Base-by-base conservation (phyloP, 2,329 filamentous ascomycete species). In the Helotiales sp. region DNA sequence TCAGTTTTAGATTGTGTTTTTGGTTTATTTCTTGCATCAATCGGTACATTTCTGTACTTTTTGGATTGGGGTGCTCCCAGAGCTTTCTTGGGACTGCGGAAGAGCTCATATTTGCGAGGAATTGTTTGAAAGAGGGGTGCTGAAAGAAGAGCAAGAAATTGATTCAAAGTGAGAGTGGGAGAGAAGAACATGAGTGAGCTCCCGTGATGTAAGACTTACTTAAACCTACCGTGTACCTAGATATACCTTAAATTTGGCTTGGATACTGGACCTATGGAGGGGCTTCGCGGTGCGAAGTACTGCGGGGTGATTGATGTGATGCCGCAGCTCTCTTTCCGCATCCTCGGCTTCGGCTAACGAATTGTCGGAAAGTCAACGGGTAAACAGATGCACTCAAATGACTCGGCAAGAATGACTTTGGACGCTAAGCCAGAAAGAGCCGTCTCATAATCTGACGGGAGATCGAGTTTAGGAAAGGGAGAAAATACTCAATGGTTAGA, bases 1-100 rank as follows among this genome's bases (percentile, higher is more conserved):
- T 81, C 68, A 95, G 81, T 17, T 83, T 78, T 4, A 89, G 77
- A 3, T 81, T 80, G 65, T 87, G 80, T 58, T 84, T 86, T 32
- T 78, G 76, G 77, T 94, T 93, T 28, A 89, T 79, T 10, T 82
- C 79, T 73, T 90, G 85, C 83, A 91, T 89, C 75, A 93, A 91
- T 58, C 81, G 78, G 79, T 86, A 90, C 84, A 93, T 91, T 34
- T 83, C 78, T 1, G 90, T 92, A 69, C 81, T 83, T 73, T 86
- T 75, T 17, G 88, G 88, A 70, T 87, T 76, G 0, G 87, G 83
- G 73, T 91, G 89, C 78, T 90, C 86, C 89, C 89, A 91, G 63
- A 91, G 84, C 81, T 90, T 90, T 65, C 86, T 81, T 5, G 87
- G 87, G 62, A 82, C 59, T 6, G 24, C 54, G 20, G 63, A 26